Conservation (phyloP, 768 basidiomycete species). For the Boletus speciosus region DNA sequence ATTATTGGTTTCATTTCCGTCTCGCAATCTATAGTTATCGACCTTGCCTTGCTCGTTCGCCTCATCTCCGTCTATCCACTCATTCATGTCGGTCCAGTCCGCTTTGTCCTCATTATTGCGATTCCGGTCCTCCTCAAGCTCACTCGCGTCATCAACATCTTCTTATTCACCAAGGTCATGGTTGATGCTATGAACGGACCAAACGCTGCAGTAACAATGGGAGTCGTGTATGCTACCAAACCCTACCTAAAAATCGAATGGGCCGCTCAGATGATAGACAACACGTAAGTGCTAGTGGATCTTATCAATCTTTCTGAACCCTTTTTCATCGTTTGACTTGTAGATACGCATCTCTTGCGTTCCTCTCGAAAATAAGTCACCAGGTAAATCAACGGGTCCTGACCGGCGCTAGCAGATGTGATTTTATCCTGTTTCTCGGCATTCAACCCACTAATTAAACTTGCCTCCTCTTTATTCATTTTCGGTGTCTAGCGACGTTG, state of each 20-base stretch:
- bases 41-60: conserved; percentile 24
- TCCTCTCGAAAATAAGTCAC: conserved; percentile 11
- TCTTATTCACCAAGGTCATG: conserved; percentile 18
- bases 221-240: conserved; percentile 2
- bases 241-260: conserved; percentile 33
- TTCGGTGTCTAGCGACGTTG: background rate
- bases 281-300: conserved; percentile 11
- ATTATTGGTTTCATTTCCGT: conserved; percentile 17
- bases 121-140: conserved; percentile 24
- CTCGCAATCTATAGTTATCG: conserved; percentile 21
- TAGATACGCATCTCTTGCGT: conserved; percentile 8
- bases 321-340: background rate
- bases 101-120: conserved; percentile 10
- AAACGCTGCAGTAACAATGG: background rate
- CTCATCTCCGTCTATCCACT: conserved; percentile 22
- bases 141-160: conserved; percentile 20
- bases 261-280: conserved; percentile 29
- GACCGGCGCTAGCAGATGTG: background rate
- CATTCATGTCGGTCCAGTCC: background rate
- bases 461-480: background rate
- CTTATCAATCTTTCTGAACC: too few relatives aligned
- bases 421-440: background rate
- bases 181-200: conserved; percentile 10
- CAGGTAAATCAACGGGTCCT: background rate
- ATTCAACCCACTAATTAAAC: background rate